Conservation (phyloP, 768 basidiomycete species). For the Boletellus ananas region DNA sequence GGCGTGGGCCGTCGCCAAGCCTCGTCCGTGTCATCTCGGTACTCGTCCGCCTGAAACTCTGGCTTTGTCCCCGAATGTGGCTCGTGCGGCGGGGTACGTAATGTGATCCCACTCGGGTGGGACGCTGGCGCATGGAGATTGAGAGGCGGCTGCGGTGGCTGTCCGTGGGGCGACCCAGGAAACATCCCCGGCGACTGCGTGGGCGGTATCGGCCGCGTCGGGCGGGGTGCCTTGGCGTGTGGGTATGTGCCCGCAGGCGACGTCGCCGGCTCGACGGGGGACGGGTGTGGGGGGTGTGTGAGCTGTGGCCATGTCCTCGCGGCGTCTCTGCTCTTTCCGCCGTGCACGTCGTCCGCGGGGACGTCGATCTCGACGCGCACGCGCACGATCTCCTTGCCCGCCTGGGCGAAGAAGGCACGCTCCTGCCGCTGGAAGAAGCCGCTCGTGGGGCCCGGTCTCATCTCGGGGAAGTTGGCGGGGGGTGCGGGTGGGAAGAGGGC, state of each 20-base stretch:
- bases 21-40: conserved; percentile 59
- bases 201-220: conserved; percentile 21
- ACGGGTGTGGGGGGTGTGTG: conserved; percentile 25
- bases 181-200: conserved; percentile 28
- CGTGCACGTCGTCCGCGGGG: conserved; percentile 21
- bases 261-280: conserved; percentile 22
- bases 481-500: conserved; percentile 74
- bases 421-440: conserved; percentile 74
- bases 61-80: conserved; percentile 31
- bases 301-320: conserved; percentile 30
- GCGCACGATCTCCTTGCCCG: conserved; percentile 73
- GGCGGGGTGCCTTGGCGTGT: conserved; percentile 30
- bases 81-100: conserved; percentile 49
- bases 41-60: conserved; percentile 44
- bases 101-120: conserved; percentile 24
- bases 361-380: conserved; percentile 70
- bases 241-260: conserved; percentile 34
- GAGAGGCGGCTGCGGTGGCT: conserved; percentile 31
- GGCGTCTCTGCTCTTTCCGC: conserved; percentile 22
- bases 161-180: conserved; percentile 30
- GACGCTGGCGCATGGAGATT: conserved; percentile 30
- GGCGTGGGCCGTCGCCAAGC: conserved; percentile 72
- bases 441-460: conserved; percentile 62
- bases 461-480: conserved; percentile 52
- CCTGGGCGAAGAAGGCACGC: conserved; percentile 76